These are phyloP conservation scores for Candida vaughaniae DNA, from an alignment of 805 yeast species.

Conservation along the genomic window DNA sequence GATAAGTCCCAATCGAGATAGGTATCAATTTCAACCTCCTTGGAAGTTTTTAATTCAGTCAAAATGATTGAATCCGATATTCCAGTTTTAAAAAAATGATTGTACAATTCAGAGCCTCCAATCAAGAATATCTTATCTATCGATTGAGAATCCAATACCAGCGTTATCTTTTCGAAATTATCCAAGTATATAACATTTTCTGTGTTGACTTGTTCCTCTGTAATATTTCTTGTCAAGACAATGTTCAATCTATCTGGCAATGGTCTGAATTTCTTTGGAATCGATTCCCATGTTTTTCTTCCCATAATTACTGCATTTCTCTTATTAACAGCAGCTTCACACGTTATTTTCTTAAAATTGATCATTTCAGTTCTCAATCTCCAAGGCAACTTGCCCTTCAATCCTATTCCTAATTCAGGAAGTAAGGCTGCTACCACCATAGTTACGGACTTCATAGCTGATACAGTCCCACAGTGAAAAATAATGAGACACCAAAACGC, in stretches of 20 bases:
- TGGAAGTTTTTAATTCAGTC: constrained; percentile 56
- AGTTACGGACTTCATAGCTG: constrained; percentile 20
- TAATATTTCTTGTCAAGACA: constrained; percentile 58
- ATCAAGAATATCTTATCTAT: constrained; percentile 73
- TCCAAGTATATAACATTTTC: constrained; percentile 28
- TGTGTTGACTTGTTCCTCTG: constrained; percentile 11
- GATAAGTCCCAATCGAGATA: constrained; percentile 46
- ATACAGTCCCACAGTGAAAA: too few relatives aligned
- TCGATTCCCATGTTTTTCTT: constrained; percentile 92
- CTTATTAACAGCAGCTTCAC: constrained; percentile 28
- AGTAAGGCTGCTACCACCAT: constrained; percentile 83
- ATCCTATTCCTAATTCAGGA: constrained; percentile 84
- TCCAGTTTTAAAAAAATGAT: constrained; percentile 45
- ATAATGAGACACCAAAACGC: constrained; percentile 1
- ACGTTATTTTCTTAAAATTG: constrained; percentile 76
- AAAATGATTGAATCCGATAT: constrained; percentile 56
- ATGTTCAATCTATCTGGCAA: constrained; percentile 73
- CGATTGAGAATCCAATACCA: constrained; percentile 18
- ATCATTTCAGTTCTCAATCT: constrained; percentile 77
- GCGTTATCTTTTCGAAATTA: constrained; percentile 21
- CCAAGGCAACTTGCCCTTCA: constrained; percentile 86
- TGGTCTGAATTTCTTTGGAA: constrained; percentile 83
- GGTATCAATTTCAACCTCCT: constrained; percentile 65
- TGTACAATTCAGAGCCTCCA: constrained; percentile 91
- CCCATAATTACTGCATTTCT: constrained; percentile 92